A percentile compares a stretch with the other conserved stretches of the same genome.
These are phyloP conservation scores for Xanthoconium stramineum DNA, from an alignment of 768 basidiomycete species.

Conservation along the genomic window DNA sequence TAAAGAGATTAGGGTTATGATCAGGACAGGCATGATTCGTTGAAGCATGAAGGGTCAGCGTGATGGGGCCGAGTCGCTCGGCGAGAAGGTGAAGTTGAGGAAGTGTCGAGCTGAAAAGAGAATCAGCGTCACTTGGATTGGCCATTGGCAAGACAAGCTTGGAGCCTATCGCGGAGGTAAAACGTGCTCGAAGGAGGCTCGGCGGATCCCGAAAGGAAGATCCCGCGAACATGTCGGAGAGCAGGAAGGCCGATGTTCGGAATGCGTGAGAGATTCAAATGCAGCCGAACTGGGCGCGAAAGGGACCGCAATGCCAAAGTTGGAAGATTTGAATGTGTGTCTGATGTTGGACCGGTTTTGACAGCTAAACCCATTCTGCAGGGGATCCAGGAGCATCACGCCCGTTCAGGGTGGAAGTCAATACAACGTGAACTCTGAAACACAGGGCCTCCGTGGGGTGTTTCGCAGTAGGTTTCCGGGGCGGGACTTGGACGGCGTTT, in stretches of 20 bases:
- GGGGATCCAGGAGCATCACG: neutral
- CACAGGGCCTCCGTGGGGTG: neutral
- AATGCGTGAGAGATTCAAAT: neutral
- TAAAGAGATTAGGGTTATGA: neutral
- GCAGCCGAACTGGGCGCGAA: neutral
- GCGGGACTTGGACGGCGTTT: neutral
- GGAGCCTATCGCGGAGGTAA: neutral
- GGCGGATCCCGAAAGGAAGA: slow-evolving; percentile 4
- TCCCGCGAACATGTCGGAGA: neutral
- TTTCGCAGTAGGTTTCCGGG: neutral
- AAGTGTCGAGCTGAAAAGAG: neutral
- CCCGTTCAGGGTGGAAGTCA: neutral
- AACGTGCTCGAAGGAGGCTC: neutral
- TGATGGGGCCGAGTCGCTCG: no score
- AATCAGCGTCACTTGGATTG: neutral
- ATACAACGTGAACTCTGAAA: neutral
- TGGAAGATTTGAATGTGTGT: neutral
- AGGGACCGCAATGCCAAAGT: neutral
- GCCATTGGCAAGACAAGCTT: neutral
- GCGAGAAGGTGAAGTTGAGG: neutral
- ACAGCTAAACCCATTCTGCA: neutral
- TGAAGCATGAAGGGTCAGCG: no score
- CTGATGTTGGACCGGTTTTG: neutral
- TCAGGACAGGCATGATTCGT: neutral
- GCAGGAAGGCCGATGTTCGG: slow-evolving; percentile 1